These are phyloP conservation scores for Xylariaceae sp. DNA, from an alignment of 2,329 filamentous ascomycete species.

Conservation along the genomic window DNA sequence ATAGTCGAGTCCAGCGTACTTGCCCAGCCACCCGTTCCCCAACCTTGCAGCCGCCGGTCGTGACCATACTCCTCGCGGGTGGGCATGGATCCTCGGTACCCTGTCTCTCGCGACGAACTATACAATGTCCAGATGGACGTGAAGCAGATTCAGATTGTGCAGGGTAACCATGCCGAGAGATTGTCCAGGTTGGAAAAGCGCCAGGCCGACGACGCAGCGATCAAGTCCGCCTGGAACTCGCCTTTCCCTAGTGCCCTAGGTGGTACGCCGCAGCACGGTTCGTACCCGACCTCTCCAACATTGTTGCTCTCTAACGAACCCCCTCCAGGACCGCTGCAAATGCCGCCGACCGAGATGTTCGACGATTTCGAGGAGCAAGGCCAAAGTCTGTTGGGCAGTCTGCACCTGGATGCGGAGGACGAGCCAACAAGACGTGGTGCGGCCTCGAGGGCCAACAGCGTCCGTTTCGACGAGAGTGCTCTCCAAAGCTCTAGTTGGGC, in stretches of 20 bases:
- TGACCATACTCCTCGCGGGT: slow-evolving; percentile 11
- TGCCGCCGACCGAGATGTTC: slow-evolving; percentile 77
- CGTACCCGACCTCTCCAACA: slow-evolving; percentile 21
- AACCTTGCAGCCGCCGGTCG: slow-evolving; percentile 6
- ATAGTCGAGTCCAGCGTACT: too few relatives aligned
- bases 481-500: slow-evolving; percentile 82
- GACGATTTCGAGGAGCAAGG: slow-evolving; percentile 85
- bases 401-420: slow-evolving; percentile 82
- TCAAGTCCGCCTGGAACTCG: slow-evolving; percentile 88
- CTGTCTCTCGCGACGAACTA: slow-evolving; percentile 55
- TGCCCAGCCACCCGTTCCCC: too few relatives aligned
- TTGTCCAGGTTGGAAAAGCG: slow-evolving; percentile 56
- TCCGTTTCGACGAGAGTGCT: slow-evolving; percentile 93
- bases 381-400: slow-evolving; percentile 68
- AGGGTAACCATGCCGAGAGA: slow-evolving; percentile 55
- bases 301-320: slow-evolving; percentile 13
- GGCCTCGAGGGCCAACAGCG: slow-evolving; percentile 89
- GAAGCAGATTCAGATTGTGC: slow-evolving; percentile 58
- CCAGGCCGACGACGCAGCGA: slow-evolving; percentile 57
- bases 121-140: slow-evolving; percentile 64
- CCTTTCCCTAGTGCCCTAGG: slow-evolving; percentile 82
- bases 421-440: slow-evolving; percentile 77
- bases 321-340: slow-evolving; percentile 63
- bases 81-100: slow-evolving; percentile 59
- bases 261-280: slow-evolving; percentile 82